Evolutionary conservation across 208 protist genomes (phyloP).

Genomic region (Trypanosoma caninum): DNA sequence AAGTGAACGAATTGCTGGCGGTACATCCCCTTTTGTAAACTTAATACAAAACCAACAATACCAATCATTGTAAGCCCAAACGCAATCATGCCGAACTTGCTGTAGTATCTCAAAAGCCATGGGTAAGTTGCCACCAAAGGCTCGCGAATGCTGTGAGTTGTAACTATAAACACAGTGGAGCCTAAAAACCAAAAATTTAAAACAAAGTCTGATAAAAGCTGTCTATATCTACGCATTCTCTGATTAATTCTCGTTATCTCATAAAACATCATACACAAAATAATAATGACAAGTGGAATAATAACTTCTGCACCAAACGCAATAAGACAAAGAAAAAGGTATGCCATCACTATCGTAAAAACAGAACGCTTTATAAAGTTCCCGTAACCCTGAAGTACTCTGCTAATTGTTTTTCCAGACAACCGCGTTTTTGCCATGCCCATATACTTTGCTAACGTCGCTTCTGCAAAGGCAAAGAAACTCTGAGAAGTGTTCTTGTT

Average conservation of each 20-base stretch:
- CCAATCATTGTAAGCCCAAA: conserved; percentile 72
- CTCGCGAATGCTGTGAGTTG: conserved; percentile 44
- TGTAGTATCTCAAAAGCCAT: conserved; percentile 39
- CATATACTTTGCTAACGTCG: too few species aligned
- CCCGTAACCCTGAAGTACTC: conserved; percentile 37
- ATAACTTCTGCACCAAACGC: conserved; percentile 74
- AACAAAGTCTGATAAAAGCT: conserved; percentile 64
- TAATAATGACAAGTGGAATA: conserved; percentile 60
- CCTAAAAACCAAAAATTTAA: conserved; percentile 85
- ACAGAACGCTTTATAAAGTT: conserved; percentile 84
- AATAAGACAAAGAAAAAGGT: conserved; percentile 75
- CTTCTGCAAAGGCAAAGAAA: too few species aligned
- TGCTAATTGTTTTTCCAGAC: conserved; percentile 23
- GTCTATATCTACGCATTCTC: conserved; percentile 58
- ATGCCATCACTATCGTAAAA: conserved; percentile 83
- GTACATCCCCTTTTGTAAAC: conserved; percentile 82
- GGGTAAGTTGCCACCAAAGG: conserved; percentile 61
- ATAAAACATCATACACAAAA: conserved; percentile 80
- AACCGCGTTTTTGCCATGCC: not conserved
- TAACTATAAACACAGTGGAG: conserved; percentile 38
- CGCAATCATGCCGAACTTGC: conserved; percentile 50
- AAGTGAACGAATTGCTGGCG: conserved; percentile 92
- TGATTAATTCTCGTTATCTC: conserved; percentile 90
- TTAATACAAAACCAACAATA: conserved; percentile 87
- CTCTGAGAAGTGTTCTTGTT: too few species aligned